Evolutionary conservation across 2,329 filamentous ascomycete genomes (phyloP), one percentile per base, ranked within the genome.

Genomic region (Seiridium unicorne): DNA sequence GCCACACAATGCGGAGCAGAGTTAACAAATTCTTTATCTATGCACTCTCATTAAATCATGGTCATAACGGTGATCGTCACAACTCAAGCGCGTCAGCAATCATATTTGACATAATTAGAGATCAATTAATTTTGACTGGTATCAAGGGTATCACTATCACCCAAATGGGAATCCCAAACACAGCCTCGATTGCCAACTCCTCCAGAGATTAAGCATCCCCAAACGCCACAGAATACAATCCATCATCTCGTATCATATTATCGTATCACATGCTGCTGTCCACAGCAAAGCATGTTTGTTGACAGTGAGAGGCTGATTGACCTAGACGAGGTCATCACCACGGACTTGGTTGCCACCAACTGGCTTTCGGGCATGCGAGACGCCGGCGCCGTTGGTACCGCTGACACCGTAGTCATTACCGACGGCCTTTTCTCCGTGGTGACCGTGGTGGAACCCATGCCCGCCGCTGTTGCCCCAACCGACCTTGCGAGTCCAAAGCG

Each of bases 401-500:
- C 11, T 38, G 34, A 42, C 38, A 42, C 49, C 49, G n/a, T 55
- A 55, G 36, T 42, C 51, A n/a, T 34, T 44, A 7, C 31, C 18
- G 36, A 18, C 11, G 18, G 35, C 31, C 36, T 55, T 42, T 9
- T 42, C 51, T 5, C 26, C 18, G 8, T 44, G 13, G 18, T 55
- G 36, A 6, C 51, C 36, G 51, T 55, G 35, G 36, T 44, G 38
- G 36, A 55, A 55, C 10, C 55, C 61, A 26, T 53, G 49, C 36
- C 59, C 55, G 51, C 73, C 72, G 18, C 18, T 26, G 4, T 70
- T 73, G 26, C 86, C 86, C 86, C 86, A 89, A 1, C 84, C 85
- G 6, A 79, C 86, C 65, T 82, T 81, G 60, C 84, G 76, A 0
- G 86, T 89, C 61, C 83, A 88, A 3, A 85, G 74, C 0, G 84